Base-by-base conservation (phyloP, 352 stramenopile species). In the Globisporangium barbulae region DNA sequence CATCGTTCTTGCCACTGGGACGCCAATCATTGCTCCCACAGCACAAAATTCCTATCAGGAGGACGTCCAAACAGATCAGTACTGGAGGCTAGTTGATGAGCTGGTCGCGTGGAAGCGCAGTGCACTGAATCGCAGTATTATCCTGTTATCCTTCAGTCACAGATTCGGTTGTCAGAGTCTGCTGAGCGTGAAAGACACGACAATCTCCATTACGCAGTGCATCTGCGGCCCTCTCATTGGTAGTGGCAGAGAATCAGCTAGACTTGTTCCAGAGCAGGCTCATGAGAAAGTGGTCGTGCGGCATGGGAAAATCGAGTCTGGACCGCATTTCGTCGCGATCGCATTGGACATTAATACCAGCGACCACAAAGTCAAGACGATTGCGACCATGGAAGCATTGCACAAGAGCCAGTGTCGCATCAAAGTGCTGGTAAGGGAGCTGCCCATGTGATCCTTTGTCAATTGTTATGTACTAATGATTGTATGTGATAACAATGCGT, bases 151-250 rank as follows among this genome's bases (percentile, higher is more conserved):
- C 5, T 77, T 70, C 21, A 12, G 35, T 35, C 28, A 48, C 35
- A 13, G 8, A 17, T 59, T 19, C 42, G 68, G 73, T 8, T 76
- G 60, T 30, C 45, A 68, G 33, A 71, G 60, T 5, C 52, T 60
- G 0, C 28, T 85, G 39, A 71, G 49, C 15, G 31, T 85, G 2
- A 78, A 77, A 39, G 69, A 80, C 41, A 83, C 73, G 22, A 74
- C 53, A 19, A 53, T 81, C 7, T 64, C 53, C 4, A 70, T 86
- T 7, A 53, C 39, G 4, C 75, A 86, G 45, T 53, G 78, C n/a
- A n/a, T 82, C 0, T 88, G 78, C 3, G 78, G 78, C 5, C 67
- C 78, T 1, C 22, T 73, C n/a, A 50, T 19, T 3, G 49, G 12
- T 22, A 3, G 19, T 53, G 45, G 19, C 17, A 44, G 39, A 0